These are phyloP conservation scores for Mallotus repandus DNA, from an alignment of 441 rosid species.

Conservation along the genomic window DNA sequence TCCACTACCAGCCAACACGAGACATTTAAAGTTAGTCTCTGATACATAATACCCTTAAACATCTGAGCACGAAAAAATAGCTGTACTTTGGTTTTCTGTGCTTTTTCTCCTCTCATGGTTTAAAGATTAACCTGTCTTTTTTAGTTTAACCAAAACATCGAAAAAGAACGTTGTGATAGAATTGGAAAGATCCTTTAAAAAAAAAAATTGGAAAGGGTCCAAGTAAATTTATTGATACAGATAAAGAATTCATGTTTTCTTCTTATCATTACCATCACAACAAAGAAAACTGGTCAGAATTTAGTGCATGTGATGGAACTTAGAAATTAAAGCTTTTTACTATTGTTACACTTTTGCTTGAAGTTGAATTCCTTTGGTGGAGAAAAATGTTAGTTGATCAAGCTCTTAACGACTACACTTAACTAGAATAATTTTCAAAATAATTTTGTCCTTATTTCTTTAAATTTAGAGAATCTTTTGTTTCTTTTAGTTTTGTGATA, in stretches of 20 bases:
- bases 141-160: background rate
- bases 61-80: background rate
- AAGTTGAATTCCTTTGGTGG: background rate
- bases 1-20: background rate
- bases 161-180: too few species aligned
- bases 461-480: background rate
- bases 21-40: too few species aligned
- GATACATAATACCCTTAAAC: background rate
- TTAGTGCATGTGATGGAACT: background rate
- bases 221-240: background rate
- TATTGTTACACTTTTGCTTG: background rate
- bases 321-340: background rate
- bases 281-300: background rate
- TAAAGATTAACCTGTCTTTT: background rate
- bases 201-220: background rate
- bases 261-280: background rate
- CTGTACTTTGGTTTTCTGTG: background rate
- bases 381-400: background rate
- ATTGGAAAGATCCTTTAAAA: background rate
- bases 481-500: background rate
- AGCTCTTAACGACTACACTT: background rate
- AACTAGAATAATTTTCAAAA: background rate
- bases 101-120: constrained; percentile 1
- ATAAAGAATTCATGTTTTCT: background rate
- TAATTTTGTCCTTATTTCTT: background rate